Base-by-base conservation (phyloP, 768 basidiomycete species). In the Macrolepiota dolichaula region DNA sequence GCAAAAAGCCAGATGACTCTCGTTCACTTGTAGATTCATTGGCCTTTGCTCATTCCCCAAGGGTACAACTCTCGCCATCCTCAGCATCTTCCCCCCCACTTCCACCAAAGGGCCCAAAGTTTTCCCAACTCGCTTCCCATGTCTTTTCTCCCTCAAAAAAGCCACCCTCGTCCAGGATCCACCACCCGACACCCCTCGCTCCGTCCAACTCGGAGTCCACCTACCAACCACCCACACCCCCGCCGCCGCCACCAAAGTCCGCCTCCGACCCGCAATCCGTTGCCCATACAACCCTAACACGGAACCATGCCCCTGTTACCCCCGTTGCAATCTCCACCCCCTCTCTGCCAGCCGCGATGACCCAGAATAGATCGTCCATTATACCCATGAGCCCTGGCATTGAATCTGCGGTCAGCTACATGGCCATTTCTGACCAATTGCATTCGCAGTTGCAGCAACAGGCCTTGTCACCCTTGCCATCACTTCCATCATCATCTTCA, bases 321-420 rank as follows among this genome's bases (percentile, higher is more conserved):
- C 59, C 61, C n/a, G 57, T 59, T 46, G 5, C 54, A 29, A n/a
- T 38, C 24, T 35, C 38, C 59, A 13, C 44, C 15, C 25, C 51
- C 12, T 19, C 51, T 40, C 4, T 54, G 29, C 60, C 42, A 37
- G 29, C 56, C 38, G 32, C 65, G 19, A 17, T 51, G 62, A 64
- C 22, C 63, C 69, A 44, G 76, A 77, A 79, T 63, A 76, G 81
- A 56, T 71, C 68, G 17, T 85, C 86, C 13, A 74, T 86, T 55
- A 80, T 87, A 44, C 78, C 84, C 32, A 72, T 84, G 44, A 85
- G 81, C 68, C 81, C 86, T 1, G 83, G 77, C 1, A 81, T 88
- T 37, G 79, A 79, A 2, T 82, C 84, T 27, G 84, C 88, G 17
- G 74, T 88, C 50, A 79, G 80, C 52, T 85, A 77, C 66, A 82